Conservation (phyloP, 768 basidiomycete genomes). For the Tricholoma sp. region DNA sequence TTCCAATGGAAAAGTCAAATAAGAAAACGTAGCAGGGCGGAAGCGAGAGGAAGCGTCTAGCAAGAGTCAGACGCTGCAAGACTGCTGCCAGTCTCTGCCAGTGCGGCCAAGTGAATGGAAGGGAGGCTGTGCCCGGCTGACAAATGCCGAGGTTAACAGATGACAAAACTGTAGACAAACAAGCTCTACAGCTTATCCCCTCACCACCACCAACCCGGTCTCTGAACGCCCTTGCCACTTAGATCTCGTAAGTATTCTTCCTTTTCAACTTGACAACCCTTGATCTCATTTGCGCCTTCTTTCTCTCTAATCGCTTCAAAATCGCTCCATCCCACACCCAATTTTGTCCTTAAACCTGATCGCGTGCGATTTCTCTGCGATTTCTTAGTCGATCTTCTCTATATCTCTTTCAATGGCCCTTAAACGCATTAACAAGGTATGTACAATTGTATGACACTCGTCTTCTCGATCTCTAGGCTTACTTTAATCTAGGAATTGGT, state of each 20-base stretch:
- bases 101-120: no score
- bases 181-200: constrained; percentile 38
- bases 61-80: no score
- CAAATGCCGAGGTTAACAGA: constrained; percentile 29
- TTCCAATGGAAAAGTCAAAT: no score
- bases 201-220: constrained; percentile 45
- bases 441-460: constrained; percentile 8
- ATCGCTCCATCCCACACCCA: constrained; percentile 24
- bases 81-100: no score
- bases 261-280: not conserved
- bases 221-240: constrained; percentile 20
- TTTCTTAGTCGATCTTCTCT: constrained; percentile 23
- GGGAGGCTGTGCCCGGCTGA: constrained; percentile 26
- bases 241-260: constrained; percentile 29
- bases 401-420: constrained; percentile 69
- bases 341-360: constrained; percentile 28
- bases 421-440: constrained; percentile 99
- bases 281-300: constrained; percentile 13
- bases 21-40: not conserved
- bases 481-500: constrained; percentile 76
- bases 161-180: constrained; percentile 47
- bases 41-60: no score
- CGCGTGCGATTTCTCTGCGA: constrained; percentile 36
- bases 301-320: constrained; percentile 24
- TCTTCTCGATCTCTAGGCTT: constrained; percentile 7